Conservation (phyloP, 2,329 filamentous ascomycete genomes). For the Ascochyta fabae region DNA sequence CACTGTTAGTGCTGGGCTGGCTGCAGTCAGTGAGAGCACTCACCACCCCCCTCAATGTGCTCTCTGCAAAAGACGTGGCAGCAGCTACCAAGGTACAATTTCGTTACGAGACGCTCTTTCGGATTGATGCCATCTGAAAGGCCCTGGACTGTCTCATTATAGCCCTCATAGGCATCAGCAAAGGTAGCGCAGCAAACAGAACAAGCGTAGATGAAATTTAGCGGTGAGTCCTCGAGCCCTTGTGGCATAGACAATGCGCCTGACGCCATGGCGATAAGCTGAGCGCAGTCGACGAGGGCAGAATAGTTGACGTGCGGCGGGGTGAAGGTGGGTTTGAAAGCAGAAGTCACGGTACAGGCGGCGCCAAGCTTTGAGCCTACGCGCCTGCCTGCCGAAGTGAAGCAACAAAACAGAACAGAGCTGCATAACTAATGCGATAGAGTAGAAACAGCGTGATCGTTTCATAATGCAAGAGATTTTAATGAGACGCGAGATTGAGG, state of each 20-base stretch:
- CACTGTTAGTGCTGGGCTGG: not conserved
- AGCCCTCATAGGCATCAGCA: constrained; percentile 53
- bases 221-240: constrained; percentile 40
- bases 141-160: constrained; percentile 45
- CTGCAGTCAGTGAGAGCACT: constrained; percentile 19
- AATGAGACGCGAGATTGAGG: not conserved
- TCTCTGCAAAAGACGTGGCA: constrained; percentile 57
- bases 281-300: not conserved
- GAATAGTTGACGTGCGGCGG: constrained; percentile 9
- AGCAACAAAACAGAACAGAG: not conserved
- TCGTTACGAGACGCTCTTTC: constrained; percentile 50
- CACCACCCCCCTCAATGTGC: constrained; percentile 58
- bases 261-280: constrained; percentile 20
- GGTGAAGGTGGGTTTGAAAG: not conserved
- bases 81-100: constrained; percentile 57
- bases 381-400: constrained; percentile 18
- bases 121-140: constrained; percentile 47
- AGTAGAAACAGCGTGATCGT: not conserved
- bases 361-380: constrained; percentile 23
- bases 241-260: constrained; percentile 16
- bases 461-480: not conserved
- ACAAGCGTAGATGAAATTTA: constrained; percentile 59
- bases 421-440: not conserved
- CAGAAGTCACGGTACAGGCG: constrained; percentile 24
- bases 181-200: constrained; percentile 55